These are phyloP conservation scores for Micractinium conductrix DNA, from an alignment of 139 green algal species.

Conservation along the genomic window DNA sequence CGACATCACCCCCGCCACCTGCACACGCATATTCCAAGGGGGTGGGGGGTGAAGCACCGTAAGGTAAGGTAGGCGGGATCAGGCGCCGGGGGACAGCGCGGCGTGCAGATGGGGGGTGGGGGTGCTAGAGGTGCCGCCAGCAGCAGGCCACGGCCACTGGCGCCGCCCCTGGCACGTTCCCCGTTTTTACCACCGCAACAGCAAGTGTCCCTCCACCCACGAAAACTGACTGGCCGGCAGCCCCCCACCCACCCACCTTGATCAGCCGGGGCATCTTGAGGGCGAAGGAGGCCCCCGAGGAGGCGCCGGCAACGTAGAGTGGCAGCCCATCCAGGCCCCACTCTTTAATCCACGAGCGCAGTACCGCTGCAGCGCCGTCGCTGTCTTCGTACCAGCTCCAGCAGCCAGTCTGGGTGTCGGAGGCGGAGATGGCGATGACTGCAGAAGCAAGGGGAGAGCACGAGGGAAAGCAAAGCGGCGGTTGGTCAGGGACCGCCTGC, in stretches of 20 bases:
- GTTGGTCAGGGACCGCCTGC: background rate
- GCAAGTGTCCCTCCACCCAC: background rate
- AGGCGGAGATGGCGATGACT: constrained; percentile 8
- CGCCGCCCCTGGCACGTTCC: no score
- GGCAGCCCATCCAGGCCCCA: background rate
- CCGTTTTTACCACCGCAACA: no score
- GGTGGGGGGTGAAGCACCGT: no score
- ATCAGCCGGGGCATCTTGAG: constrained; percentile 23
- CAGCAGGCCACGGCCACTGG: background rate
- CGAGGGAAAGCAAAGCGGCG: background rate
- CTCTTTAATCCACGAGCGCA: background rate
- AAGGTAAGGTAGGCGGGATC: no score
- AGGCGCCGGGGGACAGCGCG: background rate
- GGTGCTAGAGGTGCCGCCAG: background rate
- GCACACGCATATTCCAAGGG: no score
- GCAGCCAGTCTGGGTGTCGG: constrained; percentile 1
- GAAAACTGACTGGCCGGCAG: background rate
- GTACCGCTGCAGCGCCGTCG: background rate
- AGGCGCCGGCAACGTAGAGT: constrained; percentile 17
- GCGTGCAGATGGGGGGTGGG: no score
- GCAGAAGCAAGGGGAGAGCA: background rate
- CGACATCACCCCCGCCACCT: constrained; percentile 16
- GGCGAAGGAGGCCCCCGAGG: constrained; percentile 13
- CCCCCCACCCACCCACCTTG: background rate
- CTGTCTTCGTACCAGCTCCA: constrained; percentile 10